These are phyloP conservation scores for Penicillium soppii DNA, from an alignment of 495 filamentous ascomycete genomes.

Conservation along the genomic window DNA sequence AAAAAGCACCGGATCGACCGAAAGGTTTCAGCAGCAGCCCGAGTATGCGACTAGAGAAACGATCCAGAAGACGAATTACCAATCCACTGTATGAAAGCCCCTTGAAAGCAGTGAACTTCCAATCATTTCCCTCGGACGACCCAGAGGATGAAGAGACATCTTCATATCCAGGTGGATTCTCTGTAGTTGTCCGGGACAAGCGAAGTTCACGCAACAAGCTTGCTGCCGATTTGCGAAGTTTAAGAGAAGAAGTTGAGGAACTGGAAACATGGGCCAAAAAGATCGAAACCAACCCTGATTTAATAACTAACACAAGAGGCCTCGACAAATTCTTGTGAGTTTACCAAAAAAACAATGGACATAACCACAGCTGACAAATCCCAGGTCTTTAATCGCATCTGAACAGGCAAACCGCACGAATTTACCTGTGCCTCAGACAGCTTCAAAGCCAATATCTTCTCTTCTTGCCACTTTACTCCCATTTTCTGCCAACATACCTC, in stretches of 20 bases:
- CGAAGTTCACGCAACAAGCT: conserved; percentile 30
- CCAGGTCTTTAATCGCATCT: conserved; percentile 27
- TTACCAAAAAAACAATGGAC: neutral
- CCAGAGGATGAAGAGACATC: conserved; percentile 4
- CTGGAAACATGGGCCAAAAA: conserved; percentile 36
- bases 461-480: conserved; percentile 42
- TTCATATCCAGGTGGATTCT: conserved; percentile 7
- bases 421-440: conserved; percentile 7
- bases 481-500: conserved; percentile 34
- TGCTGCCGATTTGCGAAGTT: conserved; percentile 27
- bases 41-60: conserved; percentile 31
- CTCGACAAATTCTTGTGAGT: conserved; percentile 35
- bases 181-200: conserved; percentile 32
- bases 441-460: conserved; percentile 33
- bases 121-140: conserved; percentile 12
- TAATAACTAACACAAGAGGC: conserved; percentile 13
- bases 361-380: conserved; percentile 13
- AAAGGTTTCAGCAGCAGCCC: conserved; percentile 46
- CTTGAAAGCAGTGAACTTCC: conserved; percentile 29
- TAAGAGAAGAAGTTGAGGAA: conserved; percentile 39
- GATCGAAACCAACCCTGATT: conserved; percentile 22
- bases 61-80: conserved; percentile 25
- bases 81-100: conserved; percentile 29
- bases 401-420: conserved; percentile 24
- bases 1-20: conserved; percentile 37